A percentile compares a stretch with the other conserved stretches of the same genome.
These are phyloP conservation scores for Furcasterigmium furcatum DNA, from an alignment of 2,329 filamentous ascomycete species.

Conservation along the genomic window DNA sequence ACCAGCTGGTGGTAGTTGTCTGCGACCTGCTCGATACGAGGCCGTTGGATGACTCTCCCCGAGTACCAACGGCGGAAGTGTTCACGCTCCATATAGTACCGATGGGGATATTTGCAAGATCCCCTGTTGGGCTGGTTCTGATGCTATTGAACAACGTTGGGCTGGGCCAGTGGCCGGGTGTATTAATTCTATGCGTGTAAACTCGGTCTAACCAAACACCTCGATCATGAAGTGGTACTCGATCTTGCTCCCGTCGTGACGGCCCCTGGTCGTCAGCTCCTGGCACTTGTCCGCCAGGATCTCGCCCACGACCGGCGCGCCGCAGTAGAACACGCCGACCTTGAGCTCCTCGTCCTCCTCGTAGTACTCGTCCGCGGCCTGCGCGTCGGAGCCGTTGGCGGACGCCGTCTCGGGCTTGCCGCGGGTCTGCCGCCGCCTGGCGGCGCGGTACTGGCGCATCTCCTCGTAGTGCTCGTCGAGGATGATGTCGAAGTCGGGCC, in stretches of 20 bases:
- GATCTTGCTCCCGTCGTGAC: slow-evolving; percentile 47
- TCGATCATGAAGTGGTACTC: slow-evolving; percentile 58
- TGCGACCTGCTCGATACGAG: too few relatives aligned
- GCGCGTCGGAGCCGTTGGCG: slow-evolving; percentile 2
- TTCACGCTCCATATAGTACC: too few relatives aligned
- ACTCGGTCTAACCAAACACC: slow-evolving; percentile 36
- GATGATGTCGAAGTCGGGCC: slow-evolving; percentile 51
- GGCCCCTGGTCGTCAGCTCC: slow-evolving; percentile 44
- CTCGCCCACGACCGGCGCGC: slow-evolving; percentile 51
- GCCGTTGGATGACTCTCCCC: too few relatives aligned
- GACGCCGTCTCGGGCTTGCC: slow-evolving; percentile 1
- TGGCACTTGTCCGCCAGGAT: slow-evolving; percentile 52
- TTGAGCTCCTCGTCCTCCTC: slow-evolving; percentile 33
- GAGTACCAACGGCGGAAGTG: too few relatives aligned
- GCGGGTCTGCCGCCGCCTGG: slow-evolving; percentile 14
- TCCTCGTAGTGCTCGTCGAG: slow-evolving; percentile 52
- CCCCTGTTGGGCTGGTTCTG: too few relatives aligned
- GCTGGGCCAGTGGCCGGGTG: too few relatives aligned
- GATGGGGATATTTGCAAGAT: too few relatives aligned
- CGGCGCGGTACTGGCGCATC: slow-evolving; percentile 34
- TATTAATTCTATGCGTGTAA: too few relatives aligned
- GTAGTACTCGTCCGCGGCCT: not conserved
- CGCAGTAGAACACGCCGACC: slow-evolving; percentile 56
- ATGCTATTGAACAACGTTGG: too few relatives aligned
- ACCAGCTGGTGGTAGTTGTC: too few relatives aligned